Evolutionary conservation across 1,139 yeast genomes (phyloP), one percentile per base, ranked within the genome.

Genomic region (Pichia cactophila): DNA sequence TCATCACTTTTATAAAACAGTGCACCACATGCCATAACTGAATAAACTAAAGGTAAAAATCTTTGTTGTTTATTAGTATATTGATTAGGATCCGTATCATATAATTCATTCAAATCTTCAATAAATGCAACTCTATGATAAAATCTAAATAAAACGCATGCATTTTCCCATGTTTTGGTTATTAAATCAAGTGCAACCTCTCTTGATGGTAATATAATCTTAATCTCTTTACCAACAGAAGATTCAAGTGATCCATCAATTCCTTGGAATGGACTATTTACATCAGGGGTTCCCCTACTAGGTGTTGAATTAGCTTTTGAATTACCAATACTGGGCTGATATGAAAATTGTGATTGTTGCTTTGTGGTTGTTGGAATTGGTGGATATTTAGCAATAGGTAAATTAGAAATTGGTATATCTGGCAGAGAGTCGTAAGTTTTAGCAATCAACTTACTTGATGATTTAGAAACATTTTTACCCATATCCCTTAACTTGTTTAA

Each of bases 91-190:
- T 81, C 88, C 11, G 86, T 73, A 43, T 83, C 83, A 59, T 81
- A 78, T 35, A 80, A 74, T 41, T 77, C 73, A 55, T 77, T 78
- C 45, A 81, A 61, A 54, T 77, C 80, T 42, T 81, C 66, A 64
- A 80, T 65, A 52, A 88, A 78, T 3, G 92, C 81, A 0, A 96
- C 95, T 28, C 95, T 72, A 61, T 89, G 96, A 63, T 86, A 86
- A 62, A 89, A 88, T 49, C 96, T 71, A 62, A 87, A 86, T 49
- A 88, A 69, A 12, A 86, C 89, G 65, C 95, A 87, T 0, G 95
- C 92, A 59, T 84, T 83, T 56, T 81, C 79, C 95, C 96, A 88
- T 1, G 92, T 86, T 44, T 83, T 78, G 58, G 79, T 80, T 33
- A 88, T 81, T 55, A 88, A 71, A 58, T 80, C 79, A 42, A 85